Percentiles rank a stretch among this genome's conserved stretches.
Conservation (phyloP, 169 alveolate genomes). For the Perkinsus marinus region DNA sequence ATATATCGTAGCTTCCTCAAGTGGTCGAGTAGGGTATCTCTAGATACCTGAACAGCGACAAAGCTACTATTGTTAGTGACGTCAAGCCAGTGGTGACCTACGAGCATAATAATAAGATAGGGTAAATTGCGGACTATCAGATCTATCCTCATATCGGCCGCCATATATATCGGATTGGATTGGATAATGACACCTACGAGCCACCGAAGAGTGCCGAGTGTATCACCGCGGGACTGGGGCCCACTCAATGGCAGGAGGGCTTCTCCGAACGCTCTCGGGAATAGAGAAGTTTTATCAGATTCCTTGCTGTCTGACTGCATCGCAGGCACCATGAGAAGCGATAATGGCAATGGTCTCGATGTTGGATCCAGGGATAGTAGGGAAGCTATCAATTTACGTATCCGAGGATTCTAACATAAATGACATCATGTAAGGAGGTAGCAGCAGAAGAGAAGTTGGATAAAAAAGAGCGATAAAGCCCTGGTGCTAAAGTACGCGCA, state of each 20-base stretch:
- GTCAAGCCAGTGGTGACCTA: too few relatives aligned
- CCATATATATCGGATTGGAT: neutral
- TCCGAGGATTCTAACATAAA: neutral
- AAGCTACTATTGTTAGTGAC: neutral
- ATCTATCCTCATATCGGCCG: neutral
- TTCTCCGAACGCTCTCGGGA: neutral
- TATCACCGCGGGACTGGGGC: neutral
- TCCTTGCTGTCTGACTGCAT: neutral
- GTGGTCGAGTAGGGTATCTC: neutral
- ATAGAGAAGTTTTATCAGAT: neutral
- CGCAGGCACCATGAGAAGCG: neutral
- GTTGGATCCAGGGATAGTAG: neutral
- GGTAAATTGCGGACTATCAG: neutral
- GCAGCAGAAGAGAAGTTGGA: neutral
- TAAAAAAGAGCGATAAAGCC: neutral
- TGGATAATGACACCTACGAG: neutral
- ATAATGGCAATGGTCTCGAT: neutral
- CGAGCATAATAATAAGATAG: neutral
- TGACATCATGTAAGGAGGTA: too few relatives aligned
- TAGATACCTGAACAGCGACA: neutral
- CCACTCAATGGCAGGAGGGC: neutral
- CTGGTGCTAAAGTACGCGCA: too few relatives aligned
- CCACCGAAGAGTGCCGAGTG: neutral
- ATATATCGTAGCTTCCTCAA: neutral
- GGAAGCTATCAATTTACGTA: neutral